A percentile compares a stretch with the other conserved stretches of the same genome.
Conservation (phyloP, 768 basidiomycete species). For the Termitomyces eurrhizus region DNA sequence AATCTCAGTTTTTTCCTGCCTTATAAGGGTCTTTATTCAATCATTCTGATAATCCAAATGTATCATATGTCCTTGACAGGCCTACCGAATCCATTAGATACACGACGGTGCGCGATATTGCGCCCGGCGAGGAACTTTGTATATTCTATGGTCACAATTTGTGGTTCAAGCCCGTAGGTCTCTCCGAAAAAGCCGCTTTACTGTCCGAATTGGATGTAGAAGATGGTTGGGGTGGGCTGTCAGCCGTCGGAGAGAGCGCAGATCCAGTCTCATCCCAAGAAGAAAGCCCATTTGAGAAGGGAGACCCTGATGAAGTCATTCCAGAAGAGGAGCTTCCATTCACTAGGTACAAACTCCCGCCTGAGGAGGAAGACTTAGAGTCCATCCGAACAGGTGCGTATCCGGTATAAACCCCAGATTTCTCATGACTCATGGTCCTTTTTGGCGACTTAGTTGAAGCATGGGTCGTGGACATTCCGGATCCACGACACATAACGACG, state of each 20-base stretch:
- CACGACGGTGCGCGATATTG: slow-evolving; percentile 48
- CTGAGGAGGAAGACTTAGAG: slow-evolving; percentile 59
- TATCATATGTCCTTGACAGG: slow-evolving; percentile 56
- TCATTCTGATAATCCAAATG: slow-evolving; percentile 67
- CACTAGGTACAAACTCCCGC: slow-evolving; percentile 50
- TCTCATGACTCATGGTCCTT: background rate
- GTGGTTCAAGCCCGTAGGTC: slow-evolving; percentile 53
- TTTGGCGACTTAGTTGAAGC: slow-evolving; percentile 47
- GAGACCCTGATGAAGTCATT: slow-evolving; percentile 44
- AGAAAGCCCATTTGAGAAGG: slow-evolving; percentile 28
- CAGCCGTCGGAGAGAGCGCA: slow-evolving; percentile 20
- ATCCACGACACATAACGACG: slow-evolving; percentile 51
- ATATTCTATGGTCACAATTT: slow-evolving; percentile 72
- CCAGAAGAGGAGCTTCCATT: slow-evolving; percentile 65
- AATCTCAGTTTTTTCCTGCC: background rate
- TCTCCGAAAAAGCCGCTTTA: background rate
- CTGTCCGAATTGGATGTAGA: slow-evolving; percentile 20
- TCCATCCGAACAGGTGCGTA: slow-evolving; percentile 54
- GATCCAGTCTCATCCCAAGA: slow-evolving; percentile 8
- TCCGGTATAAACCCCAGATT: slow-evolving; percentile 4
- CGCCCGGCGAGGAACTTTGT: slow-evolving; percentile 68
- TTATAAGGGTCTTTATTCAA: slow-evolving; percentile 76
- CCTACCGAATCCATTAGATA: slow-evolving; percentile 59
- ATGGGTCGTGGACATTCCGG: slow-evolving; percentile 75
- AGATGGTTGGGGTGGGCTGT: slow-evolving; percentile 46